A percentile compares a stretch with the other conserved stretches of the same genome.
These are phyloP conservation scores for Lactarius hengduanensis DNA, from an alignment of 768 basidiomycete genomes.

Conservation along the genomic window DNA sequence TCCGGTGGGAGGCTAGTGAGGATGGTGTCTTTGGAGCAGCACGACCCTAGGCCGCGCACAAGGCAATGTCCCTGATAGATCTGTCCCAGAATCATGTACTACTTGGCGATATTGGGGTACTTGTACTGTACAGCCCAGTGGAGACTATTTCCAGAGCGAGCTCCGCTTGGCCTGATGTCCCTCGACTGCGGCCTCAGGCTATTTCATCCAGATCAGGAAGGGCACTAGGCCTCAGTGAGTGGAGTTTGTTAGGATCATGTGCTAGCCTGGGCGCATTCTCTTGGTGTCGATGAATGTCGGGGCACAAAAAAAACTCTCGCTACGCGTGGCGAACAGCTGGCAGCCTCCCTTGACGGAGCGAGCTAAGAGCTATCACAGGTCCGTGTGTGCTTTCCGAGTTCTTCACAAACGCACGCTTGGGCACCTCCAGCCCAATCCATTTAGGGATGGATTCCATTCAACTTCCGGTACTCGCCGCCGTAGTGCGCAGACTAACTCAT, in stretches of 20 bases:
- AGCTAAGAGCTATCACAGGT: conserved; percentile 78
- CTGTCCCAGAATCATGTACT: conserved; percentile 97
- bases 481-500: neutral
- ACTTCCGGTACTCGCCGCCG: neutral
- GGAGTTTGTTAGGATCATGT: neutral
- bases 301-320: conserved; percentile 74
- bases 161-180: conserved; percentile 77
- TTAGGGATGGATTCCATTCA: neutral
- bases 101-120: conserved; percentile 86
- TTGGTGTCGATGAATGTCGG: conserved; percentile 89
- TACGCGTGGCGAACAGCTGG: conserved; percentile 73
- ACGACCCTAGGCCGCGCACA: conserved; percentile 77
- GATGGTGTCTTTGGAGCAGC: conserved; percentile 78
- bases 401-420: conserved; percentile 86
- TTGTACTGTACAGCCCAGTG: conserved; percentile 69
- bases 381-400: conserved; percentile 86
- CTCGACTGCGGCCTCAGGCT: conserved; percentile 91
- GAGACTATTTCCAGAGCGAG: conserved; percentile 73
- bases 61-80: conserved; percentile 66
- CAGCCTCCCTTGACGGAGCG: conserved; percentile 88
- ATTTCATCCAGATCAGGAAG: conserved; percentile 96
- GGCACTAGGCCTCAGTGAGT: conserved; percentile 10
- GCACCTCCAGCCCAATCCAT: conserved; percentile 50
- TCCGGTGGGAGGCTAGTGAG: conserved; percentile 35
- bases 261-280: conserved; percentile 46